Conservation (phyloP, 352 stramenopile species). For the Globisporangium nodosum region DNA sequence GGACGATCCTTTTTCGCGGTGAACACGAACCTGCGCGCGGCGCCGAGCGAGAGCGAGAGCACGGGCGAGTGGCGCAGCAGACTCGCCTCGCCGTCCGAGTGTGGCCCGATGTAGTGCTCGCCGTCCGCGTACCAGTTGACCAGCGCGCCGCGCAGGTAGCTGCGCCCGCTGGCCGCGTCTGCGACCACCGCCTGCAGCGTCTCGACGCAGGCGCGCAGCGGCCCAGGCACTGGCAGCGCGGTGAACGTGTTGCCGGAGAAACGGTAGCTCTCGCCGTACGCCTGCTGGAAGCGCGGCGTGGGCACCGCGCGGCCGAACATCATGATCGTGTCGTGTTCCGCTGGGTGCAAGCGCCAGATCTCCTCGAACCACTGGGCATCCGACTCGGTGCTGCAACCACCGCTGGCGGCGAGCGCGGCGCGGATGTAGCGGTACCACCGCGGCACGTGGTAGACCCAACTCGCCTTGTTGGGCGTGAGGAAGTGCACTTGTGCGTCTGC, state of each 20-base stretch:
- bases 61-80: constrained; percentile 37
- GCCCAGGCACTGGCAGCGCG: constrained; percentile 32
- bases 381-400: neutral
- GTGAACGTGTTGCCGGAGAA: constrained; percentile 61
- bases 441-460: constrained; percentile 59
- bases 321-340: constrained; percentile 53
- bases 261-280: constrained; percentile 43
- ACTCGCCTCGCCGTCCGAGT: constrained; percentile 62
- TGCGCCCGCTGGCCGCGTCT: constrained; percentile 18
- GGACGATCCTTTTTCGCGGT: neutral
- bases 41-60: constrained; percentile 32
- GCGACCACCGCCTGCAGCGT: constrained; percentile 40
- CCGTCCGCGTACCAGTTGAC: constrained; percentile 84
- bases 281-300: constrained; percentile 66
- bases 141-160: constrained; percentile 41
- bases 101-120: constrained; percentile 77
- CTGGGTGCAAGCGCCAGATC: constrained; percentile 61
- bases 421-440: constrained; percentile 40
- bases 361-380: constrained; percentile 17
- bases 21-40: constrained; percentile 32
- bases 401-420: no score
- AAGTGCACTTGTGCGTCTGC: constrained; percentile 9
- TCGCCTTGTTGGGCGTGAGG: constrained; percentile 24
- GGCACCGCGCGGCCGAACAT: constrained; percentile 57
- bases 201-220: constrained; percentile 32